Percentiles rank a stretch among this genome's conserved stretches.
Evolutionary conservation across 108 stramenopile genomes (phyloP).

Genomic region (Skeletonema grethae): DNA sequence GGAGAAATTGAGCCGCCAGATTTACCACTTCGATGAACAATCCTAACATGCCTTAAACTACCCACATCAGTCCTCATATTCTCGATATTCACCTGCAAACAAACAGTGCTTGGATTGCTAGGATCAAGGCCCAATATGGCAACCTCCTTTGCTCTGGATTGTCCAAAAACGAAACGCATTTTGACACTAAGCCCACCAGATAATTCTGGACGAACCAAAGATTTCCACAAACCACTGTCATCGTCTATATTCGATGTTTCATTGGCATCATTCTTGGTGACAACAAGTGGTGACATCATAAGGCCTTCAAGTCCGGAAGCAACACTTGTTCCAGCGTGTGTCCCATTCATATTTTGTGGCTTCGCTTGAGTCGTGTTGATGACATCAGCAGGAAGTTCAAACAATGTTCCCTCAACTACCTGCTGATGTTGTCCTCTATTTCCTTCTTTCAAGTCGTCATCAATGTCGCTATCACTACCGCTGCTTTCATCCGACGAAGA

Average conservation of each 20-base stretch:
- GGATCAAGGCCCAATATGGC: constrained; percentile 60
- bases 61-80: constrained; percentile 68
- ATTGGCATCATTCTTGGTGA: constrained; percentile 36
- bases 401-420: constrained; percentile 22
- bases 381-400: constrained; percentile 18
- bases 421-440: constrained; percentile 1
- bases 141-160: constrained; percentile 47
- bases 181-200: constrained; percentile 67
- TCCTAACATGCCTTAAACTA: constrained; percentile 63
- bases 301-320: constrained; percentile 74
- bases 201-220: constrained; percentile 74
- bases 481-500: constrained; percentile 51
- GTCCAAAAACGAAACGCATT: constrained; percentile 68
- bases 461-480: constrained; percentile 42
- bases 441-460: constrained; percentile 13
- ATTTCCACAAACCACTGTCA: constrained; percentile 65
- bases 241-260: constrained; percentile 24
- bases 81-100: constrained; percentile 71
- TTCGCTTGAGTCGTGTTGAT: constrained; percentile 1
- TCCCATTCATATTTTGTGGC: constrained; percentile 18
- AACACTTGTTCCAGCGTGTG: constrained; percentile 21
- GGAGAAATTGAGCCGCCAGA: constrained; percentile 45
- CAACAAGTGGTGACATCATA: constrained; percentile 76
- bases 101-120: constrained; percentile 56
- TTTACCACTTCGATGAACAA: constrained; percentile 56